phyloP scores from a whole-genome alignment of 1,284 basidiomycete species.

The Leccinum variabile region DNA sequence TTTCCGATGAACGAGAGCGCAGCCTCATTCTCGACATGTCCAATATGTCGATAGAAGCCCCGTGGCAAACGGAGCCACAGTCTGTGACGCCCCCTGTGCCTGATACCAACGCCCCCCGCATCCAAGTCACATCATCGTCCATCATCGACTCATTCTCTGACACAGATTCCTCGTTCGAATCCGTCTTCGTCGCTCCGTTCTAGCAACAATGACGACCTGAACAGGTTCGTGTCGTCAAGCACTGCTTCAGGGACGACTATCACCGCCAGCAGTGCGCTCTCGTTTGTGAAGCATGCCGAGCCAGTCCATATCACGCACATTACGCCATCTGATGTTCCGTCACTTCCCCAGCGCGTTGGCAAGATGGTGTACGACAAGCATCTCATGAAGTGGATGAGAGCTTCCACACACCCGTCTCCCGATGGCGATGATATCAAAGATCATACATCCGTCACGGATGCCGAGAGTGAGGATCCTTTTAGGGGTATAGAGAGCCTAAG shows the following conservation, averaged over 20 bases:
- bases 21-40: conserved; percentile 33
- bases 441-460: conserved; percentile 43
- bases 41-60: conserved; percentile 38
- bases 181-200: conserved; percentile 52
- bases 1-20: conserved; percentile 30
- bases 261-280: conserved; percentile 68
- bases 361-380: conserved; percentile 84
- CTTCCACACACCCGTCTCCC: conserved; percentile 37
- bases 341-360: conserved; percentile 75
- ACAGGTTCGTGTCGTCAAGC: conserved; percentile 83
- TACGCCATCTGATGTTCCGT: conserved; percentile 74
- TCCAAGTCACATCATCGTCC: conserved; percentile 32
- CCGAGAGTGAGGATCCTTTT: conserved; percentile 81
- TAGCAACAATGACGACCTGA: conserved; percentile 68
- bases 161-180: conserved; percentile 40
- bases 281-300: conserved; percentile 83
- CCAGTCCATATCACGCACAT: conserved; percentile 76
- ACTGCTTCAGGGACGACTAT: conserved; percentile 75
- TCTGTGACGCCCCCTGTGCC: conserved; percentile 20
- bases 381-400: conserved; percentile 83
- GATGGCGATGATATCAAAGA: conserved; percentile 42
- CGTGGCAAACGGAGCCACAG: conserved; percentile 31
- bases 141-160: conserved; percentile 15
- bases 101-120: conserved; percentile 27
- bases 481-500: conserved; percentile 81